Evolutionary conservation across 208 protist genomes (phyloP), one percentile per base, ranked within the genome.

Genomic region (Trypanosoma cruzi): DNA sequence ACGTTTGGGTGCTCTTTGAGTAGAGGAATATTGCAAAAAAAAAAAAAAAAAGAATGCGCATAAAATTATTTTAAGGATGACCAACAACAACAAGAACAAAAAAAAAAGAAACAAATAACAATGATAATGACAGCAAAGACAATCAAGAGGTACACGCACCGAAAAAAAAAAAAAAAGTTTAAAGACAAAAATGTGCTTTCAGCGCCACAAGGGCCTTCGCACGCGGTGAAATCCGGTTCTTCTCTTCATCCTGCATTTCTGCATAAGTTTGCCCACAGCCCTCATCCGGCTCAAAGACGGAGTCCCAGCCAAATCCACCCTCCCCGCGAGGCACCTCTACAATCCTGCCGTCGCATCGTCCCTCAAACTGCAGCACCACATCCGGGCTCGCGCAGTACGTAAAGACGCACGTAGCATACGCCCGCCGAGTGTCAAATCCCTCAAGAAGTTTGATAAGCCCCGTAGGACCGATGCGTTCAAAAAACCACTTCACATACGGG

Each of bases 401-500:
- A 50, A 97, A 88, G 64, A 94, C 88, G 68, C 90, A 95, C 28
- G 63, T 64, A 26, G 90, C 90, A 52, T 93, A 94, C 4, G 95
- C 97, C 53, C 61, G 79, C 18, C 76, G 79, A 29, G 40, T 62
- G 5, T 73, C 59, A 68, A 97, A 99, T 20, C 87, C 96, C 1
- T 80, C 76, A 18, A 98, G 75, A 77, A 99, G 75, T 29, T 97
- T 92, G 50, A 91, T 79, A 53, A 99, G 85, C 13, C 97, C 97
- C 28, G 87, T 84, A 64, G 86, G 84, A 8, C 96, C 90, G 5
- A 98, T 58, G 29, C 84, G 89, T 7, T 98, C 89, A 11, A 99
- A 82, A 75, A 99, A 99, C 97, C 97, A 99, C 80, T 99, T 99
- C 28, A 99, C 91, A 82, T 99, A 99, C n/a, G 97, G 97, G 2